phyloP scores from a whole-genome alignment of 495 filamentous ascomycete genomes.

The Trichocladium uniseriatum region DNA sequence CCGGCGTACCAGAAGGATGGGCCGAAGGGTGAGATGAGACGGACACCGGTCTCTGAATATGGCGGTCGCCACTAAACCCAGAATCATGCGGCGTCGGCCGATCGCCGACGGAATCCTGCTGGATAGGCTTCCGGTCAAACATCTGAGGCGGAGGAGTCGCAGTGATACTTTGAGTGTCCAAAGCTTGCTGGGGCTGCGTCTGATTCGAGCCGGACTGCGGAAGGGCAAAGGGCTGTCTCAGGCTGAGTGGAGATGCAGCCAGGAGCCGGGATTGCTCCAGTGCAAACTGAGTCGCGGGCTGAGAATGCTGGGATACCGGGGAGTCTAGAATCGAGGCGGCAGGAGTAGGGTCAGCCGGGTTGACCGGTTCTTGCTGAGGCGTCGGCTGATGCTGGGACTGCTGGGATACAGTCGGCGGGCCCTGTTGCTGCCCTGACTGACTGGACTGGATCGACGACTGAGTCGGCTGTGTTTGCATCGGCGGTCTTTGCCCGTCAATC shows the following conservation, averaged over 20 bases:
- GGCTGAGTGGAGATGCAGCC: constrained; percentile 15
- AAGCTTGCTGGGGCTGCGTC: background rate
- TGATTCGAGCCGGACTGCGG: constrained; percentile 6
- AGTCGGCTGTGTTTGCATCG: constrained; percentile 11
- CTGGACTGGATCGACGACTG: too few relatives aligned
- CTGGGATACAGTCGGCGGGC: background rate
- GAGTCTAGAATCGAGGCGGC: constrained; percentile 13
- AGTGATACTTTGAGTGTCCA: background rate
- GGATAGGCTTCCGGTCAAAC: constrained; percentile 7
- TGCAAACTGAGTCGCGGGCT: constrained; percentile 11
- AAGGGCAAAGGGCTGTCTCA: constrained; percentile 12
- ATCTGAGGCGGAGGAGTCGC: constrained; percentile 5
- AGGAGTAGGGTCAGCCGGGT: constrained; percentile 4
- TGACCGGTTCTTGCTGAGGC: constrained; percentile 9
- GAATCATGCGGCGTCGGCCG: background rate
- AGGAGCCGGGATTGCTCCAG: constrained; percentile 13
- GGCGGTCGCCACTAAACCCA: background rate
- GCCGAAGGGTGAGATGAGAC: background rate
- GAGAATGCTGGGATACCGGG: constrained; percentile 18
- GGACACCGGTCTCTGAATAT: background rate
- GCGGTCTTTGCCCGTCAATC: background rate
- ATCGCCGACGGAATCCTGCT: background rate
- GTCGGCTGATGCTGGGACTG: constrained; percentile 4
- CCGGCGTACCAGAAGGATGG: background rate
- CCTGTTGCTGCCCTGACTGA: constrained; percentile 8